phyloP scores from a whole-genome alignment of 306 rosid genomes.

The Pyrus communis region DNA sequence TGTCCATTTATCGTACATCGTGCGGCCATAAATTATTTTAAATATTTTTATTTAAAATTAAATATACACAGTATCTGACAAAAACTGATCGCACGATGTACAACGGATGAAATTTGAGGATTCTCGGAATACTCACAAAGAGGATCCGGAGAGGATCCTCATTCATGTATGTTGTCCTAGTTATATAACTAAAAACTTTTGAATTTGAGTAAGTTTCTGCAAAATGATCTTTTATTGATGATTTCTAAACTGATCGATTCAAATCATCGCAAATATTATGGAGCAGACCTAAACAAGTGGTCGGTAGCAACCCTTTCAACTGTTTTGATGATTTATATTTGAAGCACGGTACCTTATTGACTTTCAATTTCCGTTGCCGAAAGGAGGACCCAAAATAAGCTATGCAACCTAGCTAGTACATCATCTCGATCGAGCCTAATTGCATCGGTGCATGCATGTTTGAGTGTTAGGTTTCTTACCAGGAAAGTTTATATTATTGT shows the following conservation, averaged over 20 bases:
- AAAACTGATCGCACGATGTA: no score
- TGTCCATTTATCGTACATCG: no score
- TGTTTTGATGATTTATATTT: no score
- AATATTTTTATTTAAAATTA: no score
- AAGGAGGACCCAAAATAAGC: background rate
- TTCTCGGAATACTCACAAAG: fast-evolving
- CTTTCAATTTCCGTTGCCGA: background rate
- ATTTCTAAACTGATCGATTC: background rate
- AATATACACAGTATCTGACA: no score
- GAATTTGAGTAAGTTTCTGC: background rate
- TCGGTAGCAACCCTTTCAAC: background rate
- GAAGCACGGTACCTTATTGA: background rate
- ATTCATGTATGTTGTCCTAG: background rate
- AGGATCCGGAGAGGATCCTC: no score
- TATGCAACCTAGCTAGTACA: background rate
- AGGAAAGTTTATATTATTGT: background rate
- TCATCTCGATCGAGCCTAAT: background rate
- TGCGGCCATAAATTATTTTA: no score
- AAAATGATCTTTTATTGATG: no score
- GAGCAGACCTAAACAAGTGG: background rate
- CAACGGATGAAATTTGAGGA: no score
- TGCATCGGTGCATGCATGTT: background rate
- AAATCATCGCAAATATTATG: background rate
- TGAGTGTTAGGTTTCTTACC: background rate
- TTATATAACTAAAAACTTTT: background rate